Percentiles rank a stretch among this genome's conserved stretches.
phyloP scores from a whole-genome alignment of 139 green algal species.

The Volvox africanus region DNA sequence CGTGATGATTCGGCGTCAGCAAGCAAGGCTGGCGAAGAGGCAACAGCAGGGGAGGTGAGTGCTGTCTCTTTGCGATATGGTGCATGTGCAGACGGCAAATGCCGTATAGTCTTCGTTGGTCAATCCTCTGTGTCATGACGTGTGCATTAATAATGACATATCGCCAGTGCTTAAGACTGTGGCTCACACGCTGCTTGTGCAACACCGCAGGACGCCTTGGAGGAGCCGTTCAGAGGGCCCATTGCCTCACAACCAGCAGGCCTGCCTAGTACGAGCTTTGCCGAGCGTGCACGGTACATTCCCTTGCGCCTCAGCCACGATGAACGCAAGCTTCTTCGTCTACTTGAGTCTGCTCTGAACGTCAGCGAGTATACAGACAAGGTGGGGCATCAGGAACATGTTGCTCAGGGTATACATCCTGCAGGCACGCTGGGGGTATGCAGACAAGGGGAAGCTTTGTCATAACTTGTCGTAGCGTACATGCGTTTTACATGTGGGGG shows the following conservation, averaged over 20 bases:
- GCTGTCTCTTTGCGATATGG: not conserved
- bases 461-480: too few species aligned
- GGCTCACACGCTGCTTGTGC: too few species aligned
- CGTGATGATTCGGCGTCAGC: conserved; percentile 32
- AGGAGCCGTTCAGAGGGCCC: not conserved
- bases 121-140: too few species aligned
- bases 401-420: too few species aligned
- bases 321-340: conserved; percentile 84
- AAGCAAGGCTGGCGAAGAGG: not conserved
- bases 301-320: conserved; percentile 72
- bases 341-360: conserved; percentile 90
- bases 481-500: too few species aligned
- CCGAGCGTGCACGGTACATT: conserved; percentile 68
- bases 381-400: conserved; percentile 47
- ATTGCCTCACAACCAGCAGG: conserved; percentile 4
- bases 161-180: too few species aligned
- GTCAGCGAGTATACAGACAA: conserved; percentile 96
- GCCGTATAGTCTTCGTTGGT: not conserved
- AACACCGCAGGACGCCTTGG: not conserved
- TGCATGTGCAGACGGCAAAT: not conserved
- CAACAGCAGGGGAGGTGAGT: conserved; percentile 1
- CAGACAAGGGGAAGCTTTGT: too few species aligned
- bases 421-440: too few species aligned
- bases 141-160: too few species aligned
- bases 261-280: conserved; percentile 36